Conservation (phyloP, 176 grass and related monocot genomes). For the Carex scoparia region DNA sequence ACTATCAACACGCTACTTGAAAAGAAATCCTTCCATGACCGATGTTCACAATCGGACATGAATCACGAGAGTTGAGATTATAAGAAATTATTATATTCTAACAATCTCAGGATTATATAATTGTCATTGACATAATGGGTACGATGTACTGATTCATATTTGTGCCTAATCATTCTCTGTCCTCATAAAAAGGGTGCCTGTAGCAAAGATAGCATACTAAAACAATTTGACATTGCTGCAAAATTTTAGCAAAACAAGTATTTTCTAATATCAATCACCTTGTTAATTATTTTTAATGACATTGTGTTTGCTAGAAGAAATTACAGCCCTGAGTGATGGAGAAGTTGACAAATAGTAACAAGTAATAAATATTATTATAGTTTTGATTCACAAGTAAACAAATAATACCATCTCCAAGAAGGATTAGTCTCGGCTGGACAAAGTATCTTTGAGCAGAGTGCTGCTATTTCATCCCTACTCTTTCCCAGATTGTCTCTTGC, state of each 20-base stretch:
- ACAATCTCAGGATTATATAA: not conserved
- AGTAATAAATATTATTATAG: not conserved
- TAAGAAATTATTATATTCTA: not conserved
- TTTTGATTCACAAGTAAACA: not conserved
- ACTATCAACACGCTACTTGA: not conserved
- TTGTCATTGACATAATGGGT: not conserved
- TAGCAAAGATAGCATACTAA: not conserved
- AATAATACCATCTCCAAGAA: conserved; percentile 79
- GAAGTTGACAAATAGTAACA: not conserved
- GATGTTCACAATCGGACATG: not conserved
- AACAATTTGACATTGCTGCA: not conserved
- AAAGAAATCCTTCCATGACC: not conserved
- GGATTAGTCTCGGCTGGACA: conserved; percentile 61
- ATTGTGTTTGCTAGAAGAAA: not conserved
- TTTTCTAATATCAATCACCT: not conserved
- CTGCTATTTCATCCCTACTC: conserved; percentile 35
- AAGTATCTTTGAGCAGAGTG: conserved; percentile 57
- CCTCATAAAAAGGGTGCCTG: not conserved
- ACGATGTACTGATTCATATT: not conserved
- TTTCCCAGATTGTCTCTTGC: conserved; percentile 36
- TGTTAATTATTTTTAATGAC: not conserved
- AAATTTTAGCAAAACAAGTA: not conserved
- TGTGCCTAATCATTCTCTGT: not conserved
- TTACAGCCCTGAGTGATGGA: not conserved
- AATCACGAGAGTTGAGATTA: not conserved